Base-by-base conservation (phyloP, 1,139 yeast genomes). In the Pneumocystis oryctolagi region DNA sequence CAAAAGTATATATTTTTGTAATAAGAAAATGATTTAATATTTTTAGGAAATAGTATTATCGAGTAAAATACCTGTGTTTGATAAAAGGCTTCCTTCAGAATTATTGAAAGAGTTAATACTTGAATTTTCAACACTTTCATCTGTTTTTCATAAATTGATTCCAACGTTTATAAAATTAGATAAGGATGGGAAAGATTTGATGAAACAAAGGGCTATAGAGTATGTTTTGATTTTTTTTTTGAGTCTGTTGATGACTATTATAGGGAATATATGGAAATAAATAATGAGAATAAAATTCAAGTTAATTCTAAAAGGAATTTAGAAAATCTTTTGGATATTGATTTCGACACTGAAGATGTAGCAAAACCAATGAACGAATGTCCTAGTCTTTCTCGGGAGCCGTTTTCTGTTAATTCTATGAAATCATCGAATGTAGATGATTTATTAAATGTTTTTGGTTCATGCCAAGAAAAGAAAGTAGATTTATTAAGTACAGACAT, bases 61-160 rank as follows among this genome's bases (percentile, higher is more conserved):
- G 9, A 20, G 16, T 25, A 57, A 39, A 28, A 28, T 35, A 12
- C 59, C 59, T 20, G 42, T 57, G 8, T 57, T 39, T 57, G 37
- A 20, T 4, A 57, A 57, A 9, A 64, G 78, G 25, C 85, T 89
- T 70, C 83, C 88, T 60, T 85, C 89, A 0, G 79, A 78, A 16
- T 78, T 89, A 5, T 79, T 90, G 65, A 82, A 83, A 42, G 85
- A 83, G 65, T 79, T 92, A 65, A 71, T 92, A 58, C 71, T 76
- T n/a, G 96, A 90, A 71, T 76, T 92, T 64, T 85, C 95, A 1
- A 87, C 95, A 1, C 80, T 92, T 67, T 85, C 96, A 30, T 88
- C 97, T 0, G 94, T 92, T 1, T 88, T 89, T 71, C 95, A 87
- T 73, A 86, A 85, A 71, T 96, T 97, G 12, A 83, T 89, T 6